Conservation (phyloP, 2,329 filamentous ascomycete genomes). For the Atkinsonella hypoxylon region DNA sequence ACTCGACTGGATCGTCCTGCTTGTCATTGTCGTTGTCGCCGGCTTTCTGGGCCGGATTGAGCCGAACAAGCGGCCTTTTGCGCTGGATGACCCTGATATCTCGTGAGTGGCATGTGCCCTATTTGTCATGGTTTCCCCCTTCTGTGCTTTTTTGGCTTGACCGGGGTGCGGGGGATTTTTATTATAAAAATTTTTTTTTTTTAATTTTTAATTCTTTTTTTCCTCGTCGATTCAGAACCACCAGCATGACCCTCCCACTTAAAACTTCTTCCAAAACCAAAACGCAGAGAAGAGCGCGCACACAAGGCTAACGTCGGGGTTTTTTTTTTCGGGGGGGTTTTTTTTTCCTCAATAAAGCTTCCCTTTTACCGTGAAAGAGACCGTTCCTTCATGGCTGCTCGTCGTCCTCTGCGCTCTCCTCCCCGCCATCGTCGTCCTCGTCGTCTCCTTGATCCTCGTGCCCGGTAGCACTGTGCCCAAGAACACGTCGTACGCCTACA, state of each 20-base stretch:
- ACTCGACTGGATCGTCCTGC: slow-evolving; percentile 61
- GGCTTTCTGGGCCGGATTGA: slow-evolving; percentile 45
- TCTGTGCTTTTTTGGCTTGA: too few species aligned
- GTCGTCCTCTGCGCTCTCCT: slow-evolving; percentile 49
- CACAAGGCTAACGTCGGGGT: too few species aligned
- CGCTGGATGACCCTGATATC: slow-evolving; percentile 60
- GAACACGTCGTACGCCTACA: slow-evolving; percentile 47
- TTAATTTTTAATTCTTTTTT: too few species aligned
- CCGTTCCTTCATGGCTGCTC: slow-evolving; percentile 55
- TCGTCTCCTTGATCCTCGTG: slow-evolving; percentile 58
- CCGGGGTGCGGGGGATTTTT: too few species aligned
- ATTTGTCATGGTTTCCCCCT: neutral
- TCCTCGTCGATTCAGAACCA: too few species aligned
- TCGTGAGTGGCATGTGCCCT: slow-evolving; percentile 35
- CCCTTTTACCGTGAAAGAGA: slow-evolving; percentile 58
- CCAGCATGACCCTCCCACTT: too few species aligned
- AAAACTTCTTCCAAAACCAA: too few species aligned
- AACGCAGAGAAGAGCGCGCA: too few species aligned
- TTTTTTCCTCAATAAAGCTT: too few species aligned
- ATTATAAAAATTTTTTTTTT: too few species aligned
- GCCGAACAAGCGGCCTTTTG: slow-evolving; percentile 61
- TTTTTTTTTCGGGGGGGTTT: too few species aligned
- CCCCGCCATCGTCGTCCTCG: slow-evolving; percentile 55
- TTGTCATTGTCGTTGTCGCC: slow-evolving; percentile 45
- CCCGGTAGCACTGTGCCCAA: slow-evolving; percentile 57